Evolutionary conservation across 257 asterid genomes (phyloP), one percentile per base, ranked within the genome.

Genomic region (Scutellaria galericulata): DNA sequence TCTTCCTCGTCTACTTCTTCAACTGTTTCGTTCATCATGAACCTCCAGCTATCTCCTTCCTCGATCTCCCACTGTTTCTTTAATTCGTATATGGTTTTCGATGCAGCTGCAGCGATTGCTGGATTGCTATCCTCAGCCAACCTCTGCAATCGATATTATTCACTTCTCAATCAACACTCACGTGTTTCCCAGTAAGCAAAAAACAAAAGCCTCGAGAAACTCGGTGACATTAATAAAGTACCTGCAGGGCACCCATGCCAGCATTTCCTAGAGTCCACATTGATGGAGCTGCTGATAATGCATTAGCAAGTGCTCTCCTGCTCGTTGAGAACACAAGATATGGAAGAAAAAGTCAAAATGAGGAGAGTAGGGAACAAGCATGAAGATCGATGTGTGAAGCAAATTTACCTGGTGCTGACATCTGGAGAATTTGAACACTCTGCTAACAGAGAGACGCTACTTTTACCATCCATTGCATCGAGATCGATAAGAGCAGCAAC

Each of bases 221-320:
- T 45, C 14, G 57, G 1, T 27, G 44, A 5, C 37, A 2, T 31
- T 31, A 10, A 46, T 51, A 45, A 60, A 35, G 20, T 64, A 90
- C 98, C 98, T 89, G 96, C 75, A 93, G 85, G 15, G 96, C 98
- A 73, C 98, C 97, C 97, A 93, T 93, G 88, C 98, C 98, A 6
- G 97, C 98, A 64, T 93, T 93, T 73, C 98, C 98, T 11, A 93
- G 88, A 64, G 96, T 93, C 98, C 98, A 93, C 90, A 93, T 87
- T 24, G 98, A 93, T 22, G 98, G 96, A 24, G 98, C 98, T 35
- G 88, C 85, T 46, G 98, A 89, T 79, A 93, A 84, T 24, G 97
- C 97, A 71, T 91, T 93, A 45, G 98, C 97, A 63, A 93, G 83
- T 54, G 97, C 98, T 85, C 84, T 89, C 89, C 98, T 90, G 87